Conservation (phyloP, 2,329 filamentous ascomycete species). For the Cryphonectria radicalis region DNA sequence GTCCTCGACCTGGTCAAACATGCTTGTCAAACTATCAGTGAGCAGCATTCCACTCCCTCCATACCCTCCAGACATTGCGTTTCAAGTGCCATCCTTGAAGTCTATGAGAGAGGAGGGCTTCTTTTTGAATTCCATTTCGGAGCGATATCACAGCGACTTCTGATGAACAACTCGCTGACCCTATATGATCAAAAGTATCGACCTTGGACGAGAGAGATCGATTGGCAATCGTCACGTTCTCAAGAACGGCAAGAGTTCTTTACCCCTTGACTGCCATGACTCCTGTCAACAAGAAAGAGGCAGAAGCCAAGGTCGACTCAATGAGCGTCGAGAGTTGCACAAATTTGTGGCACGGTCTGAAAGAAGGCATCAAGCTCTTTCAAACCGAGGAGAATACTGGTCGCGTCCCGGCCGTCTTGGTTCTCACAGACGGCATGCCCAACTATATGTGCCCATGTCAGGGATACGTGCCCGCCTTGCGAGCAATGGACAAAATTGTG, state of each 20-base stretch:
- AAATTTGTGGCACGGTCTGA: conserved; percentile 63
- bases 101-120: background rate
- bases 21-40: conserved; percentile 56
- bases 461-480: conserved; percentile 60
- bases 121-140: background rate
- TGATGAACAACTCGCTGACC: background rate
- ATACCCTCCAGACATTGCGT: background rate
- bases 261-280: conserved; percentile 55
- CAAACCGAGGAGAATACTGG: conserved; percentile 37
- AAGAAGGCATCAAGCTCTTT: conserved; percentile 55
- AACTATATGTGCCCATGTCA: conserved; percentile 57
- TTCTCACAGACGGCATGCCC: conserved; percentile 59
- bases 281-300: conserved; percentile 46
- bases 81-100: background rate
- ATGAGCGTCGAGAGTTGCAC: conserved; percentile 48
- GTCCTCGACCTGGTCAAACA: conserved; percentile 65
- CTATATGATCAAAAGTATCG: conserved; percentile 38
- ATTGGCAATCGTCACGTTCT: conserved; percentile 62
- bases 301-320: conserved; percentile 46
- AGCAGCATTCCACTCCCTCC: background rate
- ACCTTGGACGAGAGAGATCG: conserved; percentile 59
- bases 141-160: background rate
- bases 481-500: conserved; percentile 44
- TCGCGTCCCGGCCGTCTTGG: conserved; percentile 55
- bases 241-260: conserved; percentile 45